A percentile compares a stretch with the other conserved stretches of the same genome.
These are phyloP conservation scores for Schizosaccharomyces osmophilus DNA, from an alignment of 805 yeast genomes.

Conservation along the genomic window DNA sequence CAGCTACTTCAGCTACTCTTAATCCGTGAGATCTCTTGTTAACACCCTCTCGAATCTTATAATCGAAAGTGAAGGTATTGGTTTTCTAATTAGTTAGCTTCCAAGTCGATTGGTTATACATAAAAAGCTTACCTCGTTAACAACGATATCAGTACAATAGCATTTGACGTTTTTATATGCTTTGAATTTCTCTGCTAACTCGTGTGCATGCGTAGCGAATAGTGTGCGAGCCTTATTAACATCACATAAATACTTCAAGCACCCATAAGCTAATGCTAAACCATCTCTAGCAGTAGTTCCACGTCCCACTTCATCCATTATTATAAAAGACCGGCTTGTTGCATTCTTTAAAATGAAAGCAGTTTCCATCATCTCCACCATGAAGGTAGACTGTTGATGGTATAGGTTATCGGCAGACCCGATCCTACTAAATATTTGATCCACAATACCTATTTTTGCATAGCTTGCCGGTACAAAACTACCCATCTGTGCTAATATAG, in stretches of 20 bases:
- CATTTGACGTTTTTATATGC: slow-evolving; percentile 4
- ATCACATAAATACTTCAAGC: slow-evolving; percentile 30
- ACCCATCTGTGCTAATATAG: slow-evolving; percentile 50
- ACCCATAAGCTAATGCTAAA: slow-evolving; percentile 58
- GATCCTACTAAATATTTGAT: slow-evolving; percentile 47
- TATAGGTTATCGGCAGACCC: slow-evolving; percentile 59
- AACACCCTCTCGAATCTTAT: slow-evolving; percentile 7
- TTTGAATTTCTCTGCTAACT: slow-evolving; percentile 7
- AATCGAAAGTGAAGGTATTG: slow-evolving; percentile 5
- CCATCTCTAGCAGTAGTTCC: slow-evolving; percentile 79
- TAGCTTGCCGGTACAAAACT: slow-evolving; percentile 41
- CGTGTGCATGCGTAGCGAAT: slow-evolving; percentile 77
- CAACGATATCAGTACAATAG: slow-evolving; percentile 7
- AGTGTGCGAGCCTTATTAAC: slow-evolving; percentile 41
- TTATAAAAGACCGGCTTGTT: slow-evolving; percentile 42
- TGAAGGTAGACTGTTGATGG: slow-evolving; percentile 64
- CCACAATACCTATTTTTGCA: slow-evolving; percentile 50
- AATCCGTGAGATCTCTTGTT: slow-evolving; percentile 8
- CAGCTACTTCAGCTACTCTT: slow-evolving; percentile 8
- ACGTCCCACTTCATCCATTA: slow-evolving; percentile 71
- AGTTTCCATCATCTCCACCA: slow-evolving; percentile 82
- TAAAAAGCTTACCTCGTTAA: slow-evolving; percentile 2
- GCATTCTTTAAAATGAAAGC: slow-evolving; percentile 42
- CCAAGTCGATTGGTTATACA: neutral
- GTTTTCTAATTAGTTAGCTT: neutral